Base-by-base conservation (phyloP, 1,139 yeast species). In the Chernovozyma sophiae-reginae region DNA sequence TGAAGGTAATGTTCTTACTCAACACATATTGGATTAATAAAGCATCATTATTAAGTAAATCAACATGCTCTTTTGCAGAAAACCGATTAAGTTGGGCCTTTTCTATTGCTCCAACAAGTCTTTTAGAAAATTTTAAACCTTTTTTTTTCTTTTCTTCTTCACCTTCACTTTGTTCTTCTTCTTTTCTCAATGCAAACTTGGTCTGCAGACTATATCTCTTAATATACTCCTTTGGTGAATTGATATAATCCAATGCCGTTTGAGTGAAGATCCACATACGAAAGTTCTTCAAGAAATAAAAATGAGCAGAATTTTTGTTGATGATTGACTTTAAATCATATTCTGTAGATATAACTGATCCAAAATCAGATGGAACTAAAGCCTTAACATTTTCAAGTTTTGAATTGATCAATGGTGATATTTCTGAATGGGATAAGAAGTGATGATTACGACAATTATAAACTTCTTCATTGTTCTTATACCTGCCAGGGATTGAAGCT, bases 391-490 rank as follows among this genome's bases (percentile, higher is more conserved):
- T 61, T 43, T 68, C 71, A 31, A 66, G 58, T 14, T 52, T 48
- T 2, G 66, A 49, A 27, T 51, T 38, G 2, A 54, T 45, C 35
- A 68, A 55, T 2, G 66, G 64, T 6, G 58, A 54, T 18, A 68
- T 42, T 39, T 67, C 72, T 3, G 53, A 56, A 32, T 54, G 43
- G 8, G 51, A 48, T 20, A 53, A 34, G 39, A 71, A 70, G 51
- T 73, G 78, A 19, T 59, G 47, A 50, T 72, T 71, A 31, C 73
- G 60, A 51, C 78, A 72, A 45, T 72, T 70, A 47, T 62, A 71
- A 1, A 59, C 53, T 33, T 52, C 52, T 43, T 47, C 39, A 30
- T 50, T 42, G 16, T 47, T 28, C 12, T n/a, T 25, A 46, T 62
- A 69, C 30, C 67, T 55, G 5, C 41, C 44, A 2, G 75, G 72